These are phyloP conservation scores for Adansonia madagascariensis DNA, from an alignment of 441 rosid genomes.

Conservation along the genomic window DNA sequence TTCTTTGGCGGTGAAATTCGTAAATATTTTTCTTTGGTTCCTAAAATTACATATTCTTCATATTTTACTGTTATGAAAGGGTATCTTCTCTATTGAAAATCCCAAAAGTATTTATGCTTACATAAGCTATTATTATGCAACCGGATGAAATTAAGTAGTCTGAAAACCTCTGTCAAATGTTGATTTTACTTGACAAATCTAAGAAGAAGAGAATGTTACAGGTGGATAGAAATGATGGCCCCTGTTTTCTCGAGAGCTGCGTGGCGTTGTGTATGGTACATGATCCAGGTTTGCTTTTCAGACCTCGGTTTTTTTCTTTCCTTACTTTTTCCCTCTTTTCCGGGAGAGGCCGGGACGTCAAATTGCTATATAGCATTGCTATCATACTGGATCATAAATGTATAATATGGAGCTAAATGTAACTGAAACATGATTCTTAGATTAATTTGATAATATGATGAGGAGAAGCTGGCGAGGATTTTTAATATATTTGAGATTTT, in stretches of 20 bases:
- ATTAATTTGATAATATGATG: not conserved
- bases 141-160: not conserved
- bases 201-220: slow-evolving; percentile 30
- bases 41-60: not conserved
- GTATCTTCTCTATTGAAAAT: not conserved
- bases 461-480: not conserved
- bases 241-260: slow-evolving; percentile 76
- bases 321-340: not conserved
- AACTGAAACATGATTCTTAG: not conserved
- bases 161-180: not conserved
- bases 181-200: not conserved
- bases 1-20: not conserved
- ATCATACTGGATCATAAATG: not conserved
- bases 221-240: slow-evolving; percentile 88
- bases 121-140: not conserved
- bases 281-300: slow-evolving; percentile 59
- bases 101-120: not conserved
- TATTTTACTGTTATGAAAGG: not conserved
- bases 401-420: not conserved
- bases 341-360: not conserved
- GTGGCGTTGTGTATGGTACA: slow-evolving; percentile 80
- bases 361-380: not conserved
- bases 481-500: not conserved
- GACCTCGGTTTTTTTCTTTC: not conserved
- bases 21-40: slow-evolving; percentile 1